Evolutionary conservation across 1,284 basidiomycete species (phyloP).

Genomic region (Ceratobasidium sp.): DNA sequence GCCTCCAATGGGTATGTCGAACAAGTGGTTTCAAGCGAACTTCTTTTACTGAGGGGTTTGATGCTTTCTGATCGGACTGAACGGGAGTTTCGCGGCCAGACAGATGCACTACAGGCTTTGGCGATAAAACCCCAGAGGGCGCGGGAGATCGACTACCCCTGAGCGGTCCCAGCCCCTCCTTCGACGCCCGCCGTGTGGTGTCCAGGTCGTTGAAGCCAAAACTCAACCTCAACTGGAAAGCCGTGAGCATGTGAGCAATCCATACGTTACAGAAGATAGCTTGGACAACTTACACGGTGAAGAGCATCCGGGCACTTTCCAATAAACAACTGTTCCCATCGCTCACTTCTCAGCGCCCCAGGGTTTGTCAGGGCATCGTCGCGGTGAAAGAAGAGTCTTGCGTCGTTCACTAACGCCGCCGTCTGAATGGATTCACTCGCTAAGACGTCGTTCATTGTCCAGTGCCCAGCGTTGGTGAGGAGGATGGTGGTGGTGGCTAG

Average conservation of each 20-base stretch:
- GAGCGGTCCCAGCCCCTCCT: too few relatives aligned
- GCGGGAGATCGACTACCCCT: not conserved
- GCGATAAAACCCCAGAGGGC: not conserved
- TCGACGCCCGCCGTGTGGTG: too few relatives aligned
- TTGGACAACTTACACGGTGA: too few relatives aligned
- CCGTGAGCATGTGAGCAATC: too few relatives aligned
- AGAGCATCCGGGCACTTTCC: too few relatives aligned
- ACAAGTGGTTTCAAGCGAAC: not conserved
- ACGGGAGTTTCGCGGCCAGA: not conserved
- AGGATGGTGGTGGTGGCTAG: not conserved
- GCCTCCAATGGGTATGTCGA: conserved; percentile 16
- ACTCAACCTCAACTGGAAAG: too few relatives aligned
- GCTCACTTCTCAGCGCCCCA: too few relatives aligned
- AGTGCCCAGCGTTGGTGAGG: not conserved
- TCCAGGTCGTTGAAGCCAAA: too few relatives aligned
- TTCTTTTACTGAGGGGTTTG: not conserved
- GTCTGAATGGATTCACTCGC: too few relatives aligned
- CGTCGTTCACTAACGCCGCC: not conserved
- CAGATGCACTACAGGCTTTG: not conserved
- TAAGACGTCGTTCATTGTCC: not conserved
- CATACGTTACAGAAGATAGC: too few relatives aligned
- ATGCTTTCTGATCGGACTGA: not conserved
- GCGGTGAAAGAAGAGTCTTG: not conserved
- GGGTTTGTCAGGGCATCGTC: not conserved
- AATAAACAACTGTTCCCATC: too few relatives aligned